Base-by-base conservation (phyloP, 768 basidiomycete genomes). In the Hericium erinaceus region DNA sequence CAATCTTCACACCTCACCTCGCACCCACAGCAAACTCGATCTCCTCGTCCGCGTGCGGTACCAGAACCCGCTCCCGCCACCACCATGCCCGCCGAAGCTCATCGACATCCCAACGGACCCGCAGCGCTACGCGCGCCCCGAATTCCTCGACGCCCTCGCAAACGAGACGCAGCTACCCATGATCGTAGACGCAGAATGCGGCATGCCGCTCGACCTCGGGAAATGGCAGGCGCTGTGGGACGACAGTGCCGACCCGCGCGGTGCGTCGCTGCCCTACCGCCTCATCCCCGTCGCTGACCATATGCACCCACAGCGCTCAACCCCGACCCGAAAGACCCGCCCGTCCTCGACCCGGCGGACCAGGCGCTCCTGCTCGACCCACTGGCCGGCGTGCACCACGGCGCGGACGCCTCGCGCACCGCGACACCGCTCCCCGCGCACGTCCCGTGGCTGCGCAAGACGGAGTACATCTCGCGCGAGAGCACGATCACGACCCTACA, bases 1-100 rank as follows among this genome's bases (percentile, higher is more conserved):
- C 20, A 1, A n/a, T 46, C 44, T 46, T 46, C 44, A 44, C 18
- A 2, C 20, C 20, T 9, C 15, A 46, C 44, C n/a, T n/a, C 15
- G 13, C 40, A 8, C 39, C 68, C 63, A 72, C 75, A 77, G 82
- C 64, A 94, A 93, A 72, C 79, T 94, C 52, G 94, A 98, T 70
- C 82, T 99, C 26, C 78, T 98, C 55, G 91, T 95, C 52, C 85
- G 92, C 55, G 93, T 95, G 38, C 87, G 95, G 12, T 98, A 95
- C 71, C 81, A 85, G 41, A 97, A 98, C 72, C 94, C 95, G 2
- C 81, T 99, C 2, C 95, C 95, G 2, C 78, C 93, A 12, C 97
- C 97, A 33, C 93, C 97, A 77, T 98, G 91, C 77, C 97, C 97
- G 6, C 95, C 97, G 26, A 95, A 97, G 72, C 74, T 98, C 3